Conservation (phyloP, 345 rosid species). For the Populus pruinosa region DNA sequence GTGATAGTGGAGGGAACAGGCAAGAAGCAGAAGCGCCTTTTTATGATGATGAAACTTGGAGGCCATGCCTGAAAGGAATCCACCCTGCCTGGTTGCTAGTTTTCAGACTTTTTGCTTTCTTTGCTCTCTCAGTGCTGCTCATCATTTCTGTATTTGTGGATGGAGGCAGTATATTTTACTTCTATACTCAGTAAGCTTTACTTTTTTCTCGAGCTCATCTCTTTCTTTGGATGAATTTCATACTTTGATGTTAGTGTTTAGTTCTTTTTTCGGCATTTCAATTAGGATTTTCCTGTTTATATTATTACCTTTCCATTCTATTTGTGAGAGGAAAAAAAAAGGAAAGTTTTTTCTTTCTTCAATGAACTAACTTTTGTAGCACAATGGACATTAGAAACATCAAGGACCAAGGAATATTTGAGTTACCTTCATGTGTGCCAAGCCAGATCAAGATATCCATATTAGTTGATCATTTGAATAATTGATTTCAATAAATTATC, state of each 20-base stretch:
- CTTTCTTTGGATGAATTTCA: not conserved
- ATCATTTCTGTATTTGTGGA: slow-evolving; percentile 44
- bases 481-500: not conserved
- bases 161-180: slow-evolving; percentile 82
- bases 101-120: slow-evolving; percentile 63
- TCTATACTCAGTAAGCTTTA: slow-evolving; percentile 81
- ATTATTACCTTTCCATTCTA: not conserved
- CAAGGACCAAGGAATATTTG: too few relatives aligned
- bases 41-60: slow-evolving; percentile 76
- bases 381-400: too few relatives aligned
- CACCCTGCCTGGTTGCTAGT: slow-evolving; percentile 95
- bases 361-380: not conserved
- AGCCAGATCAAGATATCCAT: not conserved
- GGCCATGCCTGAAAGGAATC: slow-evolving; percentile 68
- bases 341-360: not conserved
- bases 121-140: slow-evolving; percentile 55
- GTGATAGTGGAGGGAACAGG: slow-evolving; percentile 27
- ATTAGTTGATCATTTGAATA: not conserved
- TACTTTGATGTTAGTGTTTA: not conserved
- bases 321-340: not conserved
- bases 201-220: not conserved
- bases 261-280: not conserved
- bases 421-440: too few relatives aligned
- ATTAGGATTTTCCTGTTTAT: not conserved
- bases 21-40: slow-evolving; percentile 46